Evolutionary conservation across 257 asterid genomes (phyloP), one percentile per base, ranked within the genome.

Genomic region (Solanum sejunctum): DNA sequence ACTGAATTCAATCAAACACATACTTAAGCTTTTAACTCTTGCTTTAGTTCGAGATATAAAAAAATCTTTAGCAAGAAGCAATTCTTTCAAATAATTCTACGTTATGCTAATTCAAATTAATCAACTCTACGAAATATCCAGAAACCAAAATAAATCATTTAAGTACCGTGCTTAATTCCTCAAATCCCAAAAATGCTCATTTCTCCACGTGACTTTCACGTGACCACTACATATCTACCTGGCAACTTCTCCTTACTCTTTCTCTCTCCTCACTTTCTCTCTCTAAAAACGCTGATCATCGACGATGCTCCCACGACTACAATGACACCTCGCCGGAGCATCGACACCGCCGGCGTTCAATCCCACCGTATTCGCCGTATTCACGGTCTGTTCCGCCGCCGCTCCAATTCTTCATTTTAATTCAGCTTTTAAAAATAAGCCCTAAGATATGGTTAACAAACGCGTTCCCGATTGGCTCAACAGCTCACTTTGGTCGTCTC

Each of bases 401-500:
- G n/a, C 78, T 21, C 23, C 23, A 64, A 66, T 45, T 81, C 26
- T 23, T 85, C 49, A n/a, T 12, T 16, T 63, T 45, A 69, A 12
- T 80, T 28, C 23, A 28, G 8, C 63, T 52, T 16, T n/a, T 8
- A 54, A 52, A 15, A 3, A n/a, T 11, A 45, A n/a, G 13, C 36
- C 47, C 39, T 81, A 12, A 72, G 52, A 13, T 20, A 86, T 73
- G 85, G 75, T 17, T 16, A 64, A 63, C 12, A 93, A 90, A 55
- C 79, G 89, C 83, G 91, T 92, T 36, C 97, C 96, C 58, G 97
- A 93, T 89, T 93, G 97, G 97, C 95, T 93, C 87, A 93, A 93
- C 83, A 93, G 92, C 92, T 88, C 97, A 16, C 91, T 93, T 84
- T 93, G 97, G 97, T 91, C 97, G 52, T 82, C 97, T 18, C 92